Conservation (phyloP, 73 alveolate species). For the Symbiodinium natans region DNA sequence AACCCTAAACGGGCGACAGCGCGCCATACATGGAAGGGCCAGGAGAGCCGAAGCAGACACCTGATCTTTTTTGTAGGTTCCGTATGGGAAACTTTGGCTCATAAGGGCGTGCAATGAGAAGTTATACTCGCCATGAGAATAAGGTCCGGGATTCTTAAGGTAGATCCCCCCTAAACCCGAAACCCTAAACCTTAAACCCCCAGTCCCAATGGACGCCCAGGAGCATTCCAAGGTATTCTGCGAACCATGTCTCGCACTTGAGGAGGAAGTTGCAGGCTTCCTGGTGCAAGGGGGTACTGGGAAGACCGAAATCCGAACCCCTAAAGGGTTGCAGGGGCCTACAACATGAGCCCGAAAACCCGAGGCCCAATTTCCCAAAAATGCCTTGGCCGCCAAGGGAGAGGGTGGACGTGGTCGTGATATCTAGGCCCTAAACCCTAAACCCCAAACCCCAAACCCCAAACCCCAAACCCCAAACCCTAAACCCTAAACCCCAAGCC, state of each 20-base stretch:
- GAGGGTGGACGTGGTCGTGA: not conserved
- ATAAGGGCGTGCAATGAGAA: no score
- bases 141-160: no score
- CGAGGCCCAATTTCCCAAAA: no score
- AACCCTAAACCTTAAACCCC: not conserved
- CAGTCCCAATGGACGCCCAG: not conserved
- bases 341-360: no score
- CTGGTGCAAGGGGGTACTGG: not conserved
- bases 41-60: no score
- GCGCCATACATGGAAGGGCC: no score
- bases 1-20: no score
- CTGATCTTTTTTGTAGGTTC: no score
- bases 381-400: not conserved
- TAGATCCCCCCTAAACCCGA: not conserved
- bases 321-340: no score
- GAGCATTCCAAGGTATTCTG: slow-evolving; percentile 58
- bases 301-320: no score
- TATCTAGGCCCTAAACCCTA: not conserved
- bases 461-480: not conserved
- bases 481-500: not conserved
- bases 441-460: not conserved
- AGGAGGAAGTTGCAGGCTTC: slow-evolving; percentile 80
- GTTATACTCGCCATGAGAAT: no score
- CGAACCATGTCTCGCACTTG: slow-evolving; percentile 68
- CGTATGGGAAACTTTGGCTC: no score